Base-by-base conservation (phyloP, 352 stramenopile genomes). In the Phytopythium chamaehyphon region DNA sequence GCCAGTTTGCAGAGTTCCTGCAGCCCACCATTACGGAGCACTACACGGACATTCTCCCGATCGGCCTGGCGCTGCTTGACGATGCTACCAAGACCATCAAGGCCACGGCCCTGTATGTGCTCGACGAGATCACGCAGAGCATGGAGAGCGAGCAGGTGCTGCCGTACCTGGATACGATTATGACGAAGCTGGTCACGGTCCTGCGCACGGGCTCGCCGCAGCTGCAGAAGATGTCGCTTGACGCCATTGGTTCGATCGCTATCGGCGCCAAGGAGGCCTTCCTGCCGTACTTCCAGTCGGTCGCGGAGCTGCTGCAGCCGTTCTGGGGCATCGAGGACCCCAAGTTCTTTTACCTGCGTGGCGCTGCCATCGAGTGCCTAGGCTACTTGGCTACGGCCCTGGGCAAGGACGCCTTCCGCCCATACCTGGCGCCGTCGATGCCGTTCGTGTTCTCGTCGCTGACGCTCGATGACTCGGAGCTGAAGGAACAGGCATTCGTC, bases 61-160 rank as follows among this genome's bases (percentile, higher is more conserved):
- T 98, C 59, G 94, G 97, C 39, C 98, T 99, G 51, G 63, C 76
- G 18, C 70, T 99, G 6, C 70, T 99, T 11, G 95, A 99, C 55
- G 96, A 99, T 69, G 69, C 65, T 37, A 92, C 76, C 31, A 87
- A 96, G 57, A 88, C 90, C 21, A 96, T 98, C 56, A 95, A 98
- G 73, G 95, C 93, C 8, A 98, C 96, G 11, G 96, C 90, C 37
- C 95, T 98, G 57, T 99, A 99, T 64, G 96, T 99, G 12, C 80
- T 99, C 40, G 97, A 99, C 73, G 98, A 98, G 74, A 99, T 99
- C 69, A 98, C 96, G 52, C 96, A 99, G 82, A 95, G 89, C 59
- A 95, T 99, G 80, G 93, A 98, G 56, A 95, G 85, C 28, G 77
- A 98, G 44, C 92, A 97, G 53, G 88, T 99, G 31, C 67, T 93